These are phyloP conservation scores for Euphorbia lathyris DNA, from an alignment of 345 rosid species.

Conservation along the genomic window DNA sequence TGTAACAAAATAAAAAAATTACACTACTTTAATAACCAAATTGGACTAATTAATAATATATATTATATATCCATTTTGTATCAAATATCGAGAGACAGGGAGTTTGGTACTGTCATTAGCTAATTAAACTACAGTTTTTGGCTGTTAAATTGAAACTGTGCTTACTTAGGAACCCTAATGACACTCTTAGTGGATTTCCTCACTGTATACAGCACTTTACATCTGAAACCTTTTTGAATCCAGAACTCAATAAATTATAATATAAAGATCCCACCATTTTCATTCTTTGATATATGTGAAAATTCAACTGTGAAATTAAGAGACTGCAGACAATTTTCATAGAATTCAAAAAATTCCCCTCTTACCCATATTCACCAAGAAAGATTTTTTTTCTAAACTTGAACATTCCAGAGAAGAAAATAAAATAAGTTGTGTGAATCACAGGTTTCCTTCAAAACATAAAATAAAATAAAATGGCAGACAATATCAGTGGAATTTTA, in stretches of 20 bases:
- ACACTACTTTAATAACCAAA: constrained; percentile 1
- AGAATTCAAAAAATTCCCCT: constrained; percentile 42
- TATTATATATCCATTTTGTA: background rate
- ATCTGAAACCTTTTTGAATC: constrained; percentile 18
- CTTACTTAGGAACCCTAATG: constrained; percentile 26
- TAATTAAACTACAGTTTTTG: background rate
- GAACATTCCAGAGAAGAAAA: too few species aligned
- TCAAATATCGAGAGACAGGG: constrained; percentile 11
- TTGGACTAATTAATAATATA: background rate
- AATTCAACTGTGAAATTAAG: background rate
- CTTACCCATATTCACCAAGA: constrained; percentile 22
- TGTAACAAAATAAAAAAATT: constrained; percentile 28
- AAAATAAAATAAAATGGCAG: too few species aligned
- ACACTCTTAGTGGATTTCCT: constrained; percentile 10
- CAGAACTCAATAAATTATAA: constrained; percentile 21
- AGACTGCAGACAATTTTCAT: constrained; percentile 21
- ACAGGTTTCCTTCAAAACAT: too few species aligned
- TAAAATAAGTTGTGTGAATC: too few species aligned
- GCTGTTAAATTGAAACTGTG: constrained; percentile 8
- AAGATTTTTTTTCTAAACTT: background rate
- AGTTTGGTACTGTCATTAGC: constrained; percentile 1
- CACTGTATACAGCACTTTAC: constrained; percentile 22
- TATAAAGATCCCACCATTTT: constrained; percentile 14
- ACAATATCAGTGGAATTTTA: background rate
- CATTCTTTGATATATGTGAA: constrained; percentile 6